Evolutionary conservation across 352 stramenopile genomes (phyloP).

Genomic region (Blastocystis sp.): DNA sequence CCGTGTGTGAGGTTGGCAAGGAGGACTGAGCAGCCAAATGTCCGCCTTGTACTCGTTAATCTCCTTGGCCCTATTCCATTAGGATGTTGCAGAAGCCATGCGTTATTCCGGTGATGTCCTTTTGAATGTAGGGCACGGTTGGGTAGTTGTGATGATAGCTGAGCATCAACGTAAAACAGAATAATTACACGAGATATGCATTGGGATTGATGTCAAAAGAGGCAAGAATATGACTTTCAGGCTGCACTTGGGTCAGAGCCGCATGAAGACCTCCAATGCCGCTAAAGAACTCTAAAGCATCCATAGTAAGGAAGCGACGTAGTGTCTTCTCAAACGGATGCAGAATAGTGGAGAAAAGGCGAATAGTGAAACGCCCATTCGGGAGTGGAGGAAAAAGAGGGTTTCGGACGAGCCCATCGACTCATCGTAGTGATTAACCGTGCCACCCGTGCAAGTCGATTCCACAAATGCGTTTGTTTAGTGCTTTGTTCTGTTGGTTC

Average conservation of each 20-base stretch:
- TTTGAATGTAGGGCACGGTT: conserved; percentile 63
- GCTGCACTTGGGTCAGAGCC: conserved; percentile 30
- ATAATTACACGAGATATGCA: conserved; percentile 53
- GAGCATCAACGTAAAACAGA: background rate
- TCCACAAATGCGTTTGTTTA: conserved; percentile 55
- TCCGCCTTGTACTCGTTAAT: conserved; percentile 37
- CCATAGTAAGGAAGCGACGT: background rate
- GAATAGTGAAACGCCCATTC: background rate
- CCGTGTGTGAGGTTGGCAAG: conserved; percentile 66
- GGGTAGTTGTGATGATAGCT: conserved; percentile 69
- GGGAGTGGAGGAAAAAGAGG: background rate
- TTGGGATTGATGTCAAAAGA: conserved; percentile 70
- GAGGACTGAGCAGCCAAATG: conserved; percentile 69
- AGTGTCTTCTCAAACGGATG: too few relatives aligned
- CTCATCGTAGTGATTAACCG: background rate
- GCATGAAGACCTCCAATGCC: conserved; percentile 63
- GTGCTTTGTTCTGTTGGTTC: background rate
- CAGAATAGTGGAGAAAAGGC: too few relatives aligned
- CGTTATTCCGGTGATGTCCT: conserved; percentile 62
- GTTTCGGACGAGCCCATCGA: background rate
- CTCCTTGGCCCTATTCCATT: conserved; percentile 2
- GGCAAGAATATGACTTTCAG: conserved; percentile 10
- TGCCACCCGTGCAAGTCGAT: background rate
- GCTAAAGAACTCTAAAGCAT: conserved; percentile 67
- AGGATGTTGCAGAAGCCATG: background rate